These are phyloP conservation scores for Plantago coronopus DNA, from an alignment of 305 asterid species.

Conservation along the genomic window DNA sequence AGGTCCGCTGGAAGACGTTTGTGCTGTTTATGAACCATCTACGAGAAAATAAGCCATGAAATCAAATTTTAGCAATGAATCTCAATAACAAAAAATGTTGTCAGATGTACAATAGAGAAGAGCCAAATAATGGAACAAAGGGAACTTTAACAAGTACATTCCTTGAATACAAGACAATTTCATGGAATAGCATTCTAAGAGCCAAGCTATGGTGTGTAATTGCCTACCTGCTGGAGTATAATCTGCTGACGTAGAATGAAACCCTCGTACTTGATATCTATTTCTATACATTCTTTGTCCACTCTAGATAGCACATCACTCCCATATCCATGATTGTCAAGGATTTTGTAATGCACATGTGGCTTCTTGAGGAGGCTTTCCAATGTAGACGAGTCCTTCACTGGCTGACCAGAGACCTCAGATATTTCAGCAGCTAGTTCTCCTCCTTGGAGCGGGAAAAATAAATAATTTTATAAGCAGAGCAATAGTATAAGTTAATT, in stretches of 20 bases:
- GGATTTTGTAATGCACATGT: conserved; percentile 59
- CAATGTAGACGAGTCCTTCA: conserved; percentile 69
- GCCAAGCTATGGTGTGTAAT: conserved; percentile 17
- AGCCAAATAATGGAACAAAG: conserved; percentile 1
- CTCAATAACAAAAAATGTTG: not conserved
- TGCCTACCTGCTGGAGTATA: conserved; percentile 81
- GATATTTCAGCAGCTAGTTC: conserved; percentile 69
- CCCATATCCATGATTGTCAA: conserved; percentile 93
- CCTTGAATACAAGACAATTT: not conserved
- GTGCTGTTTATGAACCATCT: conserved; percentile 92
- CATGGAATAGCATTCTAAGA: conserved; percentile 10
- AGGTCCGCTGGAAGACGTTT: conserved; percentile 68
- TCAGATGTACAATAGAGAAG: not conserved
- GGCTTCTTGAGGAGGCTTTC: conserved; percentile 95
- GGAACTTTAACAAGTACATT: not conserved
- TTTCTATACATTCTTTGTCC: conserved; percentile 90
- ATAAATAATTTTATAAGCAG: not conserved
- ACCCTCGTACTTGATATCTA: conserved; percentile 94
- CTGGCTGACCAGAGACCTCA: conserved; percentile 70
- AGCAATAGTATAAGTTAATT: not conserved
- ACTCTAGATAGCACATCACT: conserved; percentile 57
- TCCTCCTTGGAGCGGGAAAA: conserved; percentile 42
- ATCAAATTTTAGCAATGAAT: conserved; percentile 16
- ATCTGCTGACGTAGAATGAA: conserved; percentile 83
- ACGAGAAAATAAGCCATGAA: conserved; percentile 25